Percentiles rank a stretch among this genome's conserved stretches.
These are phyloP conservation scores for Gleditsia sinensis DNA, from an alignment of 306 rosid genomes.

Conservation along the genomic window DNA sequence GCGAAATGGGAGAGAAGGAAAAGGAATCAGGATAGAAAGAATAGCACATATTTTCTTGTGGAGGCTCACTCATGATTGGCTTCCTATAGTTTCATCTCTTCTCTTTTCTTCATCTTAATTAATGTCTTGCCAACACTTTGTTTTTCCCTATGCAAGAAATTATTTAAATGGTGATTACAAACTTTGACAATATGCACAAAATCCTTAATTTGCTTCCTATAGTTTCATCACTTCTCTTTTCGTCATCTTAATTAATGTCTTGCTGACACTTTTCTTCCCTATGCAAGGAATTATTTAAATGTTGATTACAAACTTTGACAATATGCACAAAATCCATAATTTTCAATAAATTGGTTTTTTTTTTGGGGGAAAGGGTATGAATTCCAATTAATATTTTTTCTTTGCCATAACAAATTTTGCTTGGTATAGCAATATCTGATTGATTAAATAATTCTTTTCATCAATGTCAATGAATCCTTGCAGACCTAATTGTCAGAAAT, in stretches of 20 bases:
- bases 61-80: slow-evolving; percentile 6
- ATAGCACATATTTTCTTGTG: background rate
- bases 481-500: background rate
- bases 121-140: background rate
- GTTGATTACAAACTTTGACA: background rate
- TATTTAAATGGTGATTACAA: background rate
- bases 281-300: background rate
- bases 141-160: background rate
- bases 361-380: too few relatives aligned
- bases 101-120: slow-evolving; percentile 2
- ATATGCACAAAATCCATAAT: background rate
- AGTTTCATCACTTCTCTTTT: slow-evolving; percentile 3
- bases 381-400: background rate
- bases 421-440: background rate
- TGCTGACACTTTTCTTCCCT: background rate
- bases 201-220: background rate
- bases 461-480: background rate
- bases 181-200: background rate
- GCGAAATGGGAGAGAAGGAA: background rate
- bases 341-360: background rate
- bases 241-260: background rate
- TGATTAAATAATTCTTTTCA: background rate
- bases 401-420: background rate
- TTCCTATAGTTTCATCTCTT: slow-evolving; percentile 14
- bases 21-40: background rate